These are phyloP conservation scores for Creolimax fragrantissima DNA, from an alignment of 78 protist genomes.

Conservation along the genomic window DNA sequence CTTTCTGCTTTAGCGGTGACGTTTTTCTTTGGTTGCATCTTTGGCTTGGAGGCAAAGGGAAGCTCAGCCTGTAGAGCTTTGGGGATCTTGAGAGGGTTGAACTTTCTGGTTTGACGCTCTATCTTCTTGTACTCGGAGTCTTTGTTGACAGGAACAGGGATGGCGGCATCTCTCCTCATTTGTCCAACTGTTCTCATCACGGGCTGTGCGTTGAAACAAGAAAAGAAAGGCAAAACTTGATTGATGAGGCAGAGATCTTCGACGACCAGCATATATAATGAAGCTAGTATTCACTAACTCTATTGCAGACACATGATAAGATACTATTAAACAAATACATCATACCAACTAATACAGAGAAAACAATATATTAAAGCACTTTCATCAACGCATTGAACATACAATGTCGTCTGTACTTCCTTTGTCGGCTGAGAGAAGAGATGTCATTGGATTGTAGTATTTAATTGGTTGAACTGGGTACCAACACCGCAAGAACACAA, in stretches of 20 bases:
- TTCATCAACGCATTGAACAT: no score
- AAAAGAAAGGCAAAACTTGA: slow-evolving; percentile 24
- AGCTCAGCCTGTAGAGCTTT: slow-evolving; percentile 38
- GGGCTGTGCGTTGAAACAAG: neutral
- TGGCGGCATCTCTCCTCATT: slow-evolving; percentile 53
- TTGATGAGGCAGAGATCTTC: neutral
- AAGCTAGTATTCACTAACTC: neutral
- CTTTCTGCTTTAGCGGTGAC: neutral
- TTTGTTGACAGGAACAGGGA: slow-evolving; percentile 48
- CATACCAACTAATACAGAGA: neutral
- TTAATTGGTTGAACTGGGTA: slow-evolving; percentile 67
- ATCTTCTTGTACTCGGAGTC: slow-evolving; percentile 60
- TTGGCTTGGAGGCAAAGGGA: slow-evolving; percentile 56
- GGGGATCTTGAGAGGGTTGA: slow-evolving; percentile 51
- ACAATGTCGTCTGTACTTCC: neutral
- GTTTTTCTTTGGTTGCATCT: slow-evolving; percentile 3
- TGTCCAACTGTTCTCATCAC: slow-evolving; percentile 67
- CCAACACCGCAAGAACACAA: slow-evolving; percentile 91
- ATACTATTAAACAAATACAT: neutral
- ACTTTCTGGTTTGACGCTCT: slow-evolving; percentile 38
- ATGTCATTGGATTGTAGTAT: slow-evolving; percentile 88
- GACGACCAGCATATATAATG: no score
- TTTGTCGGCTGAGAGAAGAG: slow-evolving; percentile 35
- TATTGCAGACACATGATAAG: neutral
- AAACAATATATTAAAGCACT: no score